phyloP scores from a whole-genome alignment of 2,329 filamentous ascomycete species.

The Leptographium lundbergii region DNA sequence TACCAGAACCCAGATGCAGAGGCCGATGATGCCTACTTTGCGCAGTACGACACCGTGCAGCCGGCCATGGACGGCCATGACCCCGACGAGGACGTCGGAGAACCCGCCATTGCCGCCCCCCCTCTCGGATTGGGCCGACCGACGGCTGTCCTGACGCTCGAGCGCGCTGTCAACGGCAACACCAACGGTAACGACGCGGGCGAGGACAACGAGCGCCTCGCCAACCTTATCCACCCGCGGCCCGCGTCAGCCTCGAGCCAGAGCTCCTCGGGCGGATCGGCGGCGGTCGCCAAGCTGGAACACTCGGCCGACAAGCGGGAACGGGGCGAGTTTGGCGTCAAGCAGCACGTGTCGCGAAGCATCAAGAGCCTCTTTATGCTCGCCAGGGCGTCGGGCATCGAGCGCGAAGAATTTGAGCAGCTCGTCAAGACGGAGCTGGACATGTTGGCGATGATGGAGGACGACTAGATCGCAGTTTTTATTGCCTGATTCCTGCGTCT shows the following conservation, averaged over 20 bases:
- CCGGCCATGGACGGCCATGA: constrained; percentile 72
- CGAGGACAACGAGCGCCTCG: constrained; percentile 22
- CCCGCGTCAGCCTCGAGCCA: constrained; percentile 46
- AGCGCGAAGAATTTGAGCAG: constrained; percentile 60
- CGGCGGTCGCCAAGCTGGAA: constrained; percentile 48
- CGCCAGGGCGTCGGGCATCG: constrained; percentile 58
- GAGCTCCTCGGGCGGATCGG: constrained; percentile 35
- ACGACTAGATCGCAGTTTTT: constrained; percentile 18
- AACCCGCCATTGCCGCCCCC: constrained; percentile 10
- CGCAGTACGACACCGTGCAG: constrained; percentile 65
- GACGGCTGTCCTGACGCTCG: constrained; percentile 12
- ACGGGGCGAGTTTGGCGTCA: constrained; percentile 58
- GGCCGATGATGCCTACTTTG: constrained; percentile 60
- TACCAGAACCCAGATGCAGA: constrained; percentile 17
- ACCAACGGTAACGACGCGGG: constrained; percentile 33
- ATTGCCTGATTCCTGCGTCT: too few relatives aligned
- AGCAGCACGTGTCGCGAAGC: constrained; percentile 66
- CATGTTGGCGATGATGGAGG: constrained; percentile 55
- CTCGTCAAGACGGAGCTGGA: constrained; percentile 62
- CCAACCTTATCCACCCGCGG: constrained; percentile 38
- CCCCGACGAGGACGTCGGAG: constrained; percentile 48
- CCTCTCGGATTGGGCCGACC: constrained; percentile 5
- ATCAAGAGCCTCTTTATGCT: constrained; percentile 66
- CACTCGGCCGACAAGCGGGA: constrained; percentile 42
- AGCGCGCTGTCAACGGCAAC: constrained; percentile 19